Evolutionary conservation across 129 eudicot genomes (phyloP), one percentile per base, ranked within the genome.

Genomic region (Chrysanthemum lavandulifolium): DNA sequence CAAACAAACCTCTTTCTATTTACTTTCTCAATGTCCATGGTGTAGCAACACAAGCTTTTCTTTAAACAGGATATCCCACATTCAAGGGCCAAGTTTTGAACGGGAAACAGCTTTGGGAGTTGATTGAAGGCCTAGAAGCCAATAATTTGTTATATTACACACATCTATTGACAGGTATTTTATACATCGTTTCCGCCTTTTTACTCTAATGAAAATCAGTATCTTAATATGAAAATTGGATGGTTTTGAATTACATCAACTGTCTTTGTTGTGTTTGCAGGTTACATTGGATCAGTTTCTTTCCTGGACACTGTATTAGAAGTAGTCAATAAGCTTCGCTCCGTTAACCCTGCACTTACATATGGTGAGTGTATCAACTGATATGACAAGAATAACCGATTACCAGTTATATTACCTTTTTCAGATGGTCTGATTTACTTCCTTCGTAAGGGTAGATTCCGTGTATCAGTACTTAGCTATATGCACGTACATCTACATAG

Each of bases 231-330:
- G 16, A 11, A 36, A 40, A 36, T 36, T 40, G 47, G 47, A 40
- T 40, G 47, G 2, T 6, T 40, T 40, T 58, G 50, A 76, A 43
- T 21, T 59, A 27, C 33, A 67, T 54, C 14, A n/a, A 11, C 5
- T 59, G 62, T 47, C 57, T 27, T 78, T 79, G 33, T 16, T 68
- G 49, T 11, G 10, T 69, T 65, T 82, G 78, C 84, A 94, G 98
- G 98, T 71, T 94, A 94, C 79, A 94, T 94, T 43, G 98, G 98
- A 78, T 94, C 98, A 7, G 97, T 86, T 72, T 90, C 98, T 73
- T 90, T 90, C 74, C 77, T 94, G 88, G 78, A 86, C 65, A 82
- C 86, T 16, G 86, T 94, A 61, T 82, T 94, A 73, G 86, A 84
- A 86, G 97, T 90, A 36, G 87, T 90, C 48, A 82, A 79, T 40